phyloP scores from a whole-genome alignment of 2,329 filamentous ascomycete species.

The Tolypocladium nubicola region DNA sequence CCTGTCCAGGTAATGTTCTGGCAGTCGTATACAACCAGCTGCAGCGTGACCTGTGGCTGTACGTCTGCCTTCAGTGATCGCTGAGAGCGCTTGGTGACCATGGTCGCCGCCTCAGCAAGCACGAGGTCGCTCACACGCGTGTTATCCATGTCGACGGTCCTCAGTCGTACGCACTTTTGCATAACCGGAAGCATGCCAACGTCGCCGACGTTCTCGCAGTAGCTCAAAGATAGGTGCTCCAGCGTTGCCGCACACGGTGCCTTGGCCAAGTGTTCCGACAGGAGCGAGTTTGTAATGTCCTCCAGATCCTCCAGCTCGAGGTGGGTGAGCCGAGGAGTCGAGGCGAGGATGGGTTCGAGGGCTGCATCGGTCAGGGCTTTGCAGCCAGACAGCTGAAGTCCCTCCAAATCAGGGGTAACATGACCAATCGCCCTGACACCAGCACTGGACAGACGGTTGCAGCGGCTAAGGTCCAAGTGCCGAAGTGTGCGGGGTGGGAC shows the following conservation, averaged over 20 bases:
- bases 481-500: constrained; percentile 70
- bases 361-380: constrained; percentile 62
- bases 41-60: constrained; percentile 51
- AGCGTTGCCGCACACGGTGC: constrained; percentile 63
- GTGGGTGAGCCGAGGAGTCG: constrained; percentile 68
- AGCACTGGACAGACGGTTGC: constrained; percentile 58
- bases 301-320: constrained; percentile 83
- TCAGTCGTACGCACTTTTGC: constrained; percentile 59
- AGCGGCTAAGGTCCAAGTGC: constrained; percentile 78
- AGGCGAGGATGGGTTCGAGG: constrained; percentile 61
- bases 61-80: constrained; percentile 27
- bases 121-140: constrained; percentile 81
- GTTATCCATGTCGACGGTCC: constrained; percentile 80
- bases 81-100: constrained; percentile 55
- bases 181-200: constrained; percentile 73
- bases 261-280: constrained; percentile 63
- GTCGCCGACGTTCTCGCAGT: constrained; percentile 80
- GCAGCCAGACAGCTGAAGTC: constrained; percentile 73
- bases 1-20: constrained; percentile 88
- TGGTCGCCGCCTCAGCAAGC: constrained; percentile 73
- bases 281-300: constrained; percentile 61
- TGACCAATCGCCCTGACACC: constrained; percentile 63
- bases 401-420: constrained; percentile 70
- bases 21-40: constrained; percentile 82
- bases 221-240: constrained; percentile 77